Base-by-base conservation (phyloP, 495 filamentous ascomycete genomes). In the Neurospora sp. region DNA sequence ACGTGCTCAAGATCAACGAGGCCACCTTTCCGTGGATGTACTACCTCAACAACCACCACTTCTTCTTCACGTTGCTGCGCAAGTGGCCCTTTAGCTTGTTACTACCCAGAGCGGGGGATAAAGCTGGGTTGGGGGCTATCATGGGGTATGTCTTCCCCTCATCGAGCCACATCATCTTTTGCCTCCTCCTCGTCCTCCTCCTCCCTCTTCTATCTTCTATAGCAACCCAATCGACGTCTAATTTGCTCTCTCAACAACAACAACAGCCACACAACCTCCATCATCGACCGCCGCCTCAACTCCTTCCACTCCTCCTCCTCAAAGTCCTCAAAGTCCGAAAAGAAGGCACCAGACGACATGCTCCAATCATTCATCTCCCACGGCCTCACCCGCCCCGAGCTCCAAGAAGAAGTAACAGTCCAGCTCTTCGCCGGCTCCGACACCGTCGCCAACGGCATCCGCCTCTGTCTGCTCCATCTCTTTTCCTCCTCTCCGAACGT, bases 351-450 rank as follows among this genome's bases (percentile, higher is more conserved):
- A 59, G 20, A 39, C 18, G 82, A 85, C 73, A 80, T 84, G 73
- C 73, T 86, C 4, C 81, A 80, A 16, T 80, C 80, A 2, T 87
- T 88, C 70, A 81, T 87, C 37, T 74, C 75, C 16, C 81, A 84
- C 39, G 83, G 83, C 1, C 47, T 86, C 3, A 80, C 70, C 1
- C 74, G 78, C 65, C 73, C 75, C n/a, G 80, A 86, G 69, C 79
- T 82, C 27, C 77, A 78, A 38, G 73, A 81, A 35, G 86, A 88
- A 74, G 73, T 83, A 27, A 70, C 81, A 7, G 45, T 84, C 12
- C 80, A 83, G 39, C 80, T 86, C 65, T 81, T 90, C 10, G 90
- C 89, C 3, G 89, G 89, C n/a, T 86, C 89, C 8, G 90, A 93
- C 73, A 90, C 90, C 12, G 89, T 86, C 0, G 86, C 87, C 0